Base-by-base conservation (phyloP, 306 rosid species). In the Lithocarpus polystachyus region DNA sequence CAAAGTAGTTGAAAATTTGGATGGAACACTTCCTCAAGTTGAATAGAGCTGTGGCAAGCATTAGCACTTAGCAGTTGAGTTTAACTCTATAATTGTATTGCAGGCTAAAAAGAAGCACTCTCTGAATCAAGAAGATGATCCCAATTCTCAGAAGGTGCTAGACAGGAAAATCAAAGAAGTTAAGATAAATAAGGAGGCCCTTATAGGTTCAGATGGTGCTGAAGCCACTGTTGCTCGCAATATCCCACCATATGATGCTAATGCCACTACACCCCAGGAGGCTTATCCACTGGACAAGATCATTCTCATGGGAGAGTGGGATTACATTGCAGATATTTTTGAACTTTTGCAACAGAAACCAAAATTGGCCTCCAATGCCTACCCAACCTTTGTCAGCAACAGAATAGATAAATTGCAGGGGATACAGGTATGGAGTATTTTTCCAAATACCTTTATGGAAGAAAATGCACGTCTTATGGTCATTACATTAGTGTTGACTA, bases 221-320 rank as follows among this genome's bases (percentile, higher is more conserved):
- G 84, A 83, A 24, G 83, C 86, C 61, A 86, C 85, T 33, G 51
- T 56, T 55, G 24, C 87, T 52, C 97, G 90, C 71, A 89, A 91
- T 78, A 78, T 89, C 82, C 99, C 98, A 73, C 90, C 94, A 61
- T 87, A 88, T 80, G 68, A 90, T 90, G 31, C 81, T 79, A 82
- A 89, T 75, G 98, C 99, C 9, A 84, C 97, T 18, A 82, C 91
- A 18, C 90, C 96, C 57, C 86, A 87, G 77, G 89, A 85, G 85
- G 98, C 90, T 80, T 95, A 89, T 84, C 83, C 93, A 48, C 77
- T 93, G 80, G 94, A 91, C 71, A 80, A 89, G 89, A 95, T 95
- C 79, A 93, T 93, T 70, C 83, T 86, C 68, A 68, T 67, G 59
- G 91, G 87, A 79, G 99, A 95, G 79, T 90, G 96, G 98, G 81